A percentile compares a stretch with the other conserved stretches of the same genome.
These are phyloP conservation scores for Pseudocercospora fuligena DNA, from an alignment of 2,329 filamentous ascomycete genomes.

Conservation along the genomic window DNA sequence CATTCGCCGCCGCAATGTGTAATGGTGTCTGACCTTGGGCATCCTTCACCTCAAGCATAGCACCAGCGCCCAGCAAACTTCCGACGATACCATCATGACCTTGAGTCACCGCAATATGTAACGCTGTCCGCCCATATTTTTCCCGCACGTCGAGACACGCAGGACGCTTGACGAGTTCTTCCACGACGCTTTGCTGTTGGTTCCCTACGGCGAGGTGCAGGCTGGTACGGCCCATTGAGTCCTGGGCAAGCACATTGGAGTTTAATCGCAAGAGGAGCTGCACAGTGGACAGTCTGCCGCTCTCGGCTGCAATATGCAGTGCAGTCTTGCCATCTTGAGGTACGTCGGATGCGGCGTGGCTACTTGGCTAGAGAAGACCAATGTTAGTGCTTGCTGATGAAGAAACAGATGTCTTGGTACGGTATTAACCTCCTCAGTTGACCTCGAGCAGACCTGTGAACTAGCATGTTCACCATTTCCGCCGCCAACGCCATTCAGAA, in stretches of 20 bases:
- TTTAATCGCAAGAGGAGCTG: neutral
- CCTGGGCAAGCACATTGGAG: neutral
- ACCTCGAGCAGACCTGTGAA: too few relatives aligned
- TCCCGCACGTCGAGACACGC: neutral
- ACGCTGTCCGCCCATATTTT: constrained; percentile 1
- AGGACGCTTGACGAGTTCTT: neutral
- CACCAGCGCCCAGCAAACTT: too few relatives aligned
- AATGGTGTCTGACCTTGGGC: too few relatives aligned
- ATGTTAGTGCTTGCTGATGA: too few relatives aligned
- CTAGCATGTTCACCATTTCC: too few relatives aligned
- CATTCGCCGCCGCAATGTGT: too few relatives aligned
- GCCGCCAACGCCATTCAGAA: too few relatives aligned
- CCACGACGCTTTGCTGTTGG: neutral
- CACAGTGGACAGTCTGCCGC: neutral
- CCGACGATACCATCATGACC: constrained; percentile 4
- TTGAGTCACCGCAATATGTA: constrained; percentile 3
- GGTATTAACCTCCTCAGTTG: too few relatives aligned
- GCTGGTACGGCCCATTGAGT: neutral
- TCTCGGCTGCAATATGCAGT: constrained; percentile 3
- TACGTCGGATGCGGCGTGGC: too few relatives aligned
- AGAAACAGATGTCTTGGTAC: too few relatives aligned
- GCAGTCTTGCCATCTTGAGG: neutral
- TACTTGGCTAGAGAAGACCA: too few relatives aligned
- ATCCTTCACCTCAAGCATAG: too few relatives aligned
- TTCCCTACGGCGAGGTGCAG: neutral